These are phyloP conservation scores for Ensete glaucum DNA, from an alignment of 176 grass and related monocot genomes.

Conservation along the genomic window DNA sequence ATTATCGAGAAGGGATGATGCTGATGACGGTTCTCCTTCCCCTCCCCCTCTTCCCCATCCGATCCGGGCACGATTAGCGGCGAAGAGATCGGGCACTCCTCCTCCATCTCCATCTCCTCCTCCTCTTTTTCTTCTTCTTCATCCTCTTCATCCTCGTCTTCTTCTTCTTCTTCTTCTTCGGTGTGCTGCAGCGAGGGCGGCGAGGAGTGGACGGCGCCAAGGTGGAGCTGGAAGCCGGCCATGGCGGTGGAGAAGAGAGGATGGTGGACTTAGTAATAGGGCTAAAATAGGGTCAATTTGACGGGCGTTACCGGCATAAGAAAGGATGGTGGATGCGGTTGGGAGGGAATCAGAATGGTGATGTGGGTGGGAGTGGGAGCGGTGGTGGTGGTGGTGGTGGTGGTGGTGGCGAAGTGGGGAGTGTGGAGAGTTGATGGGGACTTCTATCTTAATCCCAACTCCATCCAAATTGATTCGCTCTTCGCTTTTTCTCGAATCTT, in stretches of 20 bases:
- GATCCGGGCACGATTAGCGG: background rate
- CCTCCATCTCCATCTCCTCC: conserved; percentile 2
- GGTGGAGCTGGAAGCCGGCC: conserved; percentile 56
- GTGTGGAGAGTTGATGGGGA: background rate
- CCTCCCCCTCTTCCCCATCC: background rate
- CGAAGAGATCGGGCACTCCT: conserved; percentile 51
- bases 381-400: conserved; percentile 11
- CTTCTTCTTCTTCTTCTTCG: conserved; percentile 30
- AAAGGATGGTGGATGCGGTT: background rate
- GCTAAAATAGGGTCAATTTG: background rate
- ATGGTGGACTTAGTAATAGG: background rate
- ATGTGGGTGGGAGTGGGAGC: conserved; percentile 20
- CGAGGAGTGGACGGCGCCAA: background rate
- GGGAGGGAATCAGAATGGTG: conserved; percentile 4
- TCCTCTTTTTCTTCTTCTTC: conserved; percentile 1
- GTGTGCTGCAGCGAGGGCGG: conserved; percentile 30
- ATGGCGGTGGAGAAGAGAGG: conserved; percentile 17
- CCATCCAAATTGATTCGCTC: background rate
- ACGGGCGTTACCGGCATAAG: too few species aligned
- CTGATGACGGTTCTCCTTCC: background rate
- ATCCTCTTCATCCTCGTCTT: background rate
- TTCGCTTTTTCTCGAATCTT: background rate
- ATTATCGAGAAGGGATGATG: conserved; percentile 48
- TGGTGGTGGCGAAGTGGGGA: background rate
- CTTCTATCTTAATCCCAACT: background rate